Evolutionary conservation across 345 rosid species (phyloP).

Genomic region (Bruguiera gymnorhiza): DNA sequence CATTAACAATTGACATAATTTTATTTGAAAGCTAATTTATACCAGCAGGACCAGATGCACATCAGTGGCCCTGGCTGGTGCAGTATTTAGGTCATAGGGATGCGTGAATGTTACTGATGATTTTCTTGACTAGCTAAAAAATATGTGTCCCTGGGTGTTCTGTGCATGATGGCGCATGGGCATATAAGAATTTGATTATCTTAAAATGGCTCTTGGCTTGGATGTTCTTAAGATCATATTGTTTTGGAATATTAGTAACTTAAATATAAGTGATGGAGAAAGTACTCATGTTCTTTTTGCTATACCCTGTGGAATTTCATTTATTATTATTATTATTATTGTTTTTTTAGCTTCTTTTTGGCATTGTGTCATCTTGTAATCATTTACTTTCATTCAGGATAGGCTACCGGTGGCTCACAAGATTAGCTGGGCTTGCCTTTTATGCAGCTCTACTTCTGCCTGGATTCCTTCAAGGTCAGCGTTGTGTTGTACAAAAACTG

Average conservation of each 20-base stretch:
- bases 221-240: not conserved
- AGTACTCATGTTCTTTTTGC: not conserved
- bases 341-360: not conserved
- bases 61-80: not conserved
- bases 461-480: constrained; percentile 34
- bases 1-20: too few species aligned
- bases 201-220: not conserved
- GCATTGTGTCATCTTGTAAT: constrained; percentile 18
- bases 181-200: not conserved
- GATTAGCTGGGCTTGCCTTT: constrained; percentile 28
- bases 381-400: constrained; percentile 29
- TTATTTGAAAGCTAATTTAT: not conserved
- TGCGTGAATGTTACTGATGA: constrained; percentile 1
- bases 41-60: not conserved
- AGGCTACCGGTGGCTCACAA: constrained; percentile 36
- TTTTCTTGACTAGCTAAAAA: not conserved
- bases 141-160: not conserved
- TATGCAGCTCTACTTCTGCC: constrained; percentile 33
- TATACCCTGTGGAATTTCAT: not conserved
- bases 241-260: not conserved
- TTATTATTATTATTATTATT: not conserved
- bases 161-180: not conserved
- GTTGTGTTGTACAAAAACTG: not conserved
- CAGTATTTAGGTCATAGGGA: not conserved
- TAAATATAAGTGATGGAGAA: not conserved